phyloP scores from a whole-genome alignment of 208 protist species.

The Trypanosoma congolense region DNA sequence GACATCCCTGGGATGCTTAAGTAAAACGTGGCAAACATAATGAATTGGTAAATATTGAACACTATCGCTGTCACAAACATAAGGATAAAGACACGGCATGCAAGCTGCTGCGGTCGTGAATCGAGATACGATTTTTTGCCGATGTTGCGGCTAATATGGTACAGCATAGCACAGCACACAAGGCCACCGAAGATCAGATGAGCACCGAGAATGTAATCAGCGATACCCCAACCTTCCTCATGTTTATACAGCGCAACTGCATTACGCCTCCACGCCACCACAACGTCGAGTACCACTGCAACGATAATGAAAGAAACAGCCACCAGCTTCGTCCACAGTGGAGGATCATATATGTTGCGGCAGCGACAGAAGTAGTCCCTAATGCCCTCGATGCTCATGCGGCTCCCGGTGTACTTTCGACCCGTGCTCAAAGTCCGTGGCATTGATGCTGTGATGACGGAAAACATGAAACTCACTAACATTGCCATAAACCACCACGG shows the following conservation, averaged over 20 bases:
- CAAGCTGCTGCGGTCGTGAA: slow-evolving; percentile 81
- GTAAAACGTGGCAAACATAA: slow-evolving; percentile 34
- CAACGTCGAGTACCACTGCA: slow-evolving; percentile 50
- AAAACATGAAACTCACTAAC: slow-evolving; percentile 70
- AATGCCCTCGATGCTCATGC: slow-evolving; percentile 11
- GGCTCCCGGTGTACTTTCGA: slow-evolving; percentile 5
- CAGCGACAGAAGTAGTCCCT: slow-evolving; percentile 23
- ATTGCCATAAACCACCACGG: slow-evolving; percentile 76
- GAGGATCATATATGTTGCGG: slow-evolving; percentile 66
- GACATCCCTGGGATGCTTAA: slow-evolving; percentile 21
- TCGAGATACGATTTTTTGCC: slow-evolving; percentile 80
- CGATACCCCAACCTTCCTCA: not conserved
- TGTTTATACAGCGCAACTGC: slow-evolving; percentile 20
- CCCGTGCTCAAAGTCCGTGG: slow-evolving; percentile 24
- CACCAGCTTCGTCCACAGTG: slow-evolving; percentile 68
- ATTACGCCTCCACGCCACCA: slow-evolving; percentile 19
- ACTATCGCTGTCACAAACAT: slow-evolving; percentile 48
- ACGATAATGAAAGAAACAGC: slow-evolving; percentile 36
- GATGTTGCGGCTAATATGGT: slow-evolving; percentile 62
- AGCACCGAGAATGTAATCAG: slow-evolving; percentile 33
- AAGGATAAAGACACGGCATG: slow-evolving; percentile 70
- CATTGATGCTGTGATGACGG: slow-evolving; percentile 82
- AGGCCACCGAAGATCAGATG: slow-evolving; percentile 46
- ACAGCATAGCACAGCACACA: slow-evolving; percentile 45
- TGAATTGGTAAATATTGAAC: slow-evolving; percentile 41